Evolutionary conservation across 2,329 filamentous ascomycete species (phyloP), one percentile per base, ranked within the genome.

Genomic region (Hypomyces perniciosus): DNA sequence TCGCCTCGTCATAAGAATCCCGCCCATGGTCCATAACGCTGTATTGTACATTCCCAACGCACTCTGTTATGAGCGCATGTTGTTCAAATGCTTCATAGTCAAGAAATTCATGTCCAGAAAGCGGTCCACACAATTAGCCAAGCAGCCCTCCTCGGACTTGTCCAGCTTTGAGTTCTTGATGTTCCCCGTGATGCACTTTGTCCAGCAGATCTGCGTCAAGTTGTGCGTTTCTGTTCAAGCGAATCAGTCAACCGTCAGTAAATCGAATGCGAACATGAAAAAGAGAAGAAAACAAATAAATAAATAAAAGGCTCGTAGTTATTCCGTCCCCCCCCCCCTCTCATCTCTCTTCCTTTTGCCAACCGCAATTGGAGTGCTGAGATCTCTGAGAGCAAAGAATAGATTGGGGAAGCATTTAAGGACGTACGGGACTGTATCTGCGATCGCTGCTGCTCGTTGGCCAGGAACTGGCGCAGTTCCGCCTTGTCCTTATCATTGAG

Each of bases 101-200:
- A 89, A 75, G 58, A 88, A 72, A 72, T 92, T 93, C 56, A 90
- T 81, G 70, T 99, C 93, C 73, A 97, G 79, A 72, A 95, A 97
- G 51, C 93, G 80, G 63, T 96, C 88, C 51, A 97, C 90, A 65
- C 93, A 99, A 75, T 96, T 96, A 68, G 84, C 77, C 67, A 96
- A 80, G 69, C 93, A 99, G 7, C 76, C 72, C 73, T 93, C 85
- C 74, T 99, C 93, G 55, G 71, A 75, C 62, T 78, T 80, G 59
- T 95, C 89, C 59, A 99, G 75, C 62, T 83, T 81, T 29, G 83
- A 80, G 54, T 77, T 80, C 59, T 84, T 84, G 67, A 96, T 85
- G 52, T 77, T 78, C 48, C 83, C 76, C 7, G 87, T 86, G 54
- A 96, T 77, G 76, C 93, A 99, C 75, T 96, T 97, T 66, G 85